Evolutionary conservation across 768 basidiomycete genomes (phyloP), one percentile per base, ranked within the genome.

Genomic region (Austroboletus eburneus): DNA sequence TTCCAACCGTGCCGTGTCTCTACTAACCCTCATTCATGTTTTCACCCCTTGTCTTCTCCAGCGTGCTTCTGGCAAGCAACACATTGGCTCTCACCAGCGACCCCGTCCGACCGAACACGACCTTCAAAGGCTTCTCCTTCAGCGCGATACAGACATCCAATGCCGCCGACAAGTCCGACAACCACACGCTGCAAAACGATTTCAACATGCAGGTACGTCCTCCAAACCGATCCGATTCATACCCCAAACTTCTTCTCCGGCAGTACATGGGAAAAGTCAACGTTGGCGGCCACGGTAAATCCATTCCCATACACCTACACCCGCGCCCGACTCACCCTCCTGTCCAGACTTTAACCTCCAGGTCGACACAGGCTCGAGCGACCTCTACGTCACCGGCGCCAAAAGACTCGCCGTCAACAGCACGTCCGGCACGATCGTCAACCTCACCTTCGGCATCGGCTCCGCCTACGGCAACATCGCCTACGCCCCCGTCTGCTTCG

Each of bases 361-460:
- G 14, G 42, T 64, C 25, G 63, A 64, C 35, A 64, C 65, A 0
- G 63, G 63, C 25, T 64, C 63, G 38, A 64, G 63, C 42, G 65
- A 64, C 40, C 54, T 64, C 37, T 66, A 63, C 63, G 52, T 64
- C 20, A 16, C 39, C 18, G 20, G 32, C 21, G 24, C 29, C 39
- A 43, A 54, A 44, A 64, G 54, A 5, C 46, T 71, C 10, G 46
- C 63, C 6, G 40, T 69, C 9, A 57, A 59, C 25, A 60, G 59
- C n/a, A 43, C 52, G 24, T 69, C 72, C 12, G 57, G 62, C 37
- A 56, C 66, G 10, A 50, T 56, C 23, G 52, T 64, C 2, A 60
- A 61, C 38, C 54, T 66, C 29, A 62, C 64, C 17, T 75, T 71
- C 49, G 73, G 71, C 17, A 55, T 65, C n/a, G 74, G 73, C 14